These are phyloP conservation scores for Gleditsia sinensis DNA, from an alignment of 306 rosid species.

Conservation along the genomic window DNA sequence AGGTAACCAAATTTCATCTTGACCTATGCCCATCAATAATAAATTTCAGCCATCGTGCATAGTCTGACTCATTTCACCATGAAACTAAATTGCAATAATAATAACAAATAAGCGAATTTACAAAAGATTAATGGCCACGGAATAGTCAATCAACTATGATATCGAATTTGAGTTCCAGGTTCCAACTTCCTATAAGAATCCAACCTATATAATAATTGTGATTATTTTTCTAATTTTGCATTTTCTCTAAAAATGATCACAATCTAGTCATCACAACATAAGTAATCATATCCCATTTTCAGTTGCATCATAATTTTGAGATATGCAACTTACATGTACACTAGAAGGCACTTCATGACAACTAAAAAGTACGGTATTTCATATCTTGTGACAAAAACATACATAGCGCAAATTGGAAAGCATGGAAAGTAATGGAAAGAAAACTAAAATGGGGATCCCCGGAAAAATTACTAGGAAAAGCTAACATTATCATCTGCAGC, in stretches of 20 bases:
- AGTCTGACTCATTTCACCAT: neutral
- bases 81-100: conserved; percentile 4
- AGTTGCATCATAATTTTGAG: neutral
- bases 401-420: neutral
- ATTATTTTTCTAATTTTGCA: neutral
- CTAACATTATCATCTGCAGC: neutral
- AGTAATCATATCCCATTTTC: neutral
- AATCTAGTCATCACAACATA: neutral
- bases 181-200: conserved; percentile 5
- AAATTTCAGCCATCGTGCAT: conserved; percentile 2
- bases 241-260: neutral
- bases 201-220: conserved; percentile 5
- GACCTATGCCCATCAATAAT: neutral
- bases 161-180: neutral
- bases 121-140: neutral
- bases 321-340: neutral
- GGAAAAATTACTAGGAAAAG: neutral
- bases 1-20: neutral
- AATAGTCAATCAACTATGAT: neutral
- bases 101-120: neutral
- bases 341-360: conserved; percentile 1
- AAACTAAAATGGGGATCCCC: neutral
- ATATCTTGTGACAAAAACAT: neutral
- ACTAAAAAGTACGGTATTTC: neutral
- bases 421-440: neutral